Evolutionary conservation across 2,329 filamentous ascomycete genomes (phyloP).

Genomic region (Fulvia fulva): DNA sequence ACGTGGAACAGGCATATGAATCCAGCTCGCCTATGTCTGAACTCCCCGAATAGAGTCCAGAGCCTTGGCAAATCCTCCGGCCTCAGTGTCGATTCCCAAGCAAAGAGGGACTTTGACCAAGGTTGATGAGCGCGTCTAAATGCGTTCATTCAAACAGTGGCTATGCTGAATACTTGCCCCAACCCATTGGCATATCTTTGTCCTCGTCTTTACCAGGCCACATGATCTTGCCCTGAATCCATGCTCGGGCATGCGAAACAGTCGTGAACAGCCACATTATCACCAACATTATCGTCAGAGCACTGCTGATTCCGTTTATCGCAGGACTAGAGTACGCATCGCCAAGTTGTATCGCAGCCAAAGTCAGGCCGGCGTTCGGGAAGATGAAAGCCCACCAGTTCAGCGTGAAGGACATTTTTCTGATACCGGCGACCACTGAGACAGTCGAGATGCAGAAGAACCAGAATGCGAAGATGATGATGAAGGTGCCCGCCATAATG

Average conservation of each 20-base stretch:
- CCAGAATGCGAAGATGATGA: constrained; percentile 50
- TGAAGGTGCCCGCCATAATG: constrained; percentile 42
- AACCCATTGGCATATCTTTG: constrained; percentile 34
- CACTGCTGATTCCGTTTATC: constrained; percentile 53
- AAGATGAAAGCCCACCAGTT: constrained; percentile 65
- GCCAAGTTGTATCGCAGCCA: constrained; percentile 57
- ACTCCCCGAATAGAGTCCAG: too few species aligned
- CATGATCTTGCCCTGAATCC: constrained; percentile 51
- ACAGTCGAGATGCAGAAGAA: constrained; percentile 46
- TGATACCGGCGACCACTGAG: constrained; percentile 36
- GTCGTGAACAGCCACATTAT: constrained; percentile 54
- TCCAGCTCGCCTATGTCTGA: too few species aligned
- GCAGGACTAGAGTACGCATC: constrained; percentile 50
- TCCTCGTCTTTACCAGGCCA: constrained; percentile 61
- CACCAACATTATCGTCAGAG: constrained; percentile 54
- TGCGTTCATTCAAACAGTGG: too few species aligned
- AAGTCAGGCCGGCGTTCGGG: constrained; percentile 60
- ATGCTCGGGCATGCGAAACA: constrained; percentile 47
- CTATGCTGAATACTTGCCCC: constrained; percentile 17
- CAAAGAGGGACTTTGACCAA: too few species aligned
- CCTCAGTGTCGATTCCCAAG: too few species aligned
- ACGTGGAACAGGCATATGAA: too few species aligned
- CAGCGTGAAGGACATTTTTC: constrained; percentile 46
- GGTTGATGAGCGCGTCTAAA: too few species aligned
- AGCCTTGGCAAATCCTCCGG: too few species aligned